phyloP scores from a whole-genome alignment of 1,284 basidiomycete genomes.

The Apiotrichum mycotoxinovorans region DNA sequence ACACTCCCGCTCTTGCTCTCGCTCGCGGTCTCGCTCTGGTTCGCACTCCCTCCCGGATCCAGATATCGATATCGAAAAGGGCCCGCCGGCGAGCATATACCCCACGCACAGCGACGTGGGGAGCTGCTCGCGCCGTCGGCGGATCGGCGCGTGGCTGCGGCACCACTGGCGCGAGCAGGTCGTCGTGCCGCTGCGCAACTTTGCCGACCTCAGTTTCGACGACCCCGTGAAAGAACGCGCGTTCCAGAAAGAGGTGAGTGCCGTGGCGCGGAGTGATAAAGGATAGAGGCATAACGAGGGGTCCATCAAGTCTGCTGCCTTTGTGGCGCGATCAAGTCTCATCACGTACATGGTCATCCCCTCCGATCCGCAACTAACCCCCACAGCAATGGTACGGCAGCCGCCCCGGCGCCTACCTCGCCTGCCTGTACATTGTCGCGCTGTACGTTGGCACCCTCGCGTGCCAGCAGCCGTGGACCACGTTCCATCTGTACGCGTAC shows the following conservation, averaged over 20 bases:
- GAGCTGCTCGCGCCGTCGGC: neutral
- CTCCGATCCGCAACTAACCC: too few species aligned
- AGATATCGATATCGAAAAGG: neutral
- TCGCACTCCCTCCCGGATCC: too few species aligned
- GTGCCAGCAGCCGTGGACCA: neutral
- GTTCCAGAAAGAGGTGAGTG: constrained; percentile 39
- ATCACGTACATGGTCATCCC: too few species aligned
- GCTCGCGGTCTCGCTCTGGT: too few species aligned
- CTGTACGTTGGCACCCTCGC: neutral
- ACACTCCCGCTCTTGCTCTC: too few species aligned
- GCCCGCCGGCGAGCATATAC: neutral
- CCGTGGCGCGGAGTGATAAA: too few species aligned
- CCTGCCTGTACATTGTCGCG: neutral
- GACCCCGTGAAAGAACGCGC: constrained; percentile 42
- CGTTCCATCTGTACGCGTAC: constrained; percentile 27
- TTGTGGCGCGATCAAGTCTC: too few species aligned
- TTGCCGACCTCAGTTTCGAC: constrained; percentile 42
- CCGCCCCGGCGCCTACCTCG: neutral
- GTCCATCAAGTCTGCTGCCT: too few species aligned
- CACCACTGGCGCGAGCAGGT: neutral
- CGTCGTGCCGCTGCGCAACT: constrained; percentile 22
- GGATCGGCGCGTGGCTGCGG: neutral
- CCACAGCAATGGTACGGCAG: constrained; percentile 1
- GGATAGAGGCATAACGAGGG: too few species aligned
- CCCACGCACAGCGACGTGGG: neutral